Base-by-base conservation (phyloP, 306 rosid species). In the Ormosia semicastrata region DNA sequence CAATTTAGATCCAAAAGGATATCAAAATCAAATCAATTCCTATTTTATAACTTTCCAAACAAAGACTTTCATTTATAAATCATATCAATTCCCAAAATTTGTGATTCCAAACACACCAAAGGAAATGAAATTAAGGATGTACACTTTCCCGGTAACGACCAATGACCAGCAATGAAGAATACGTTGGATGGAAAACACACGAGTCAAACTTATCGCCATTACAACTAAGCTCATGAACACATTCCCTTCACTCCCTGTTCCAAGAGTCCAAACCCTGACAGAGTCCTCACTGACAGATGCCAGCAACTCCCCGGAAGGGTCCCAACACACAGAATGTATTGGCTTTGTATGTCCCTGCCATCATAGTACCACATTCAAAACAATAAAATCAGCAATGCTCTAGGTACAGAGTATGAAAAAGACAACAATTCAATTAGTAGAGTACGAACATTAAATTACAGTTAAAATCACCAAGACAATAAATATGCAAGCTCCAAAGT, bases 291-390 rank as follows among this genome's bases (percentile, higher is more conserved):
- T n/a, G n/a, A n/a, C n/a, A n/a, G n/a, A n/a, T n/a, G n/a, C n/a
- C n/a, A n/a, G n/a, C n/a, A n/a, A n/a, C n/a, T n/a, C n/a, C n/a
- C n/a, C n/a, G n/a, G n/a, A n/a, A n/a, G n/a, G n/a, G n/a, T n/a
- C n/a, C n/a, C 99, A 95, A 82, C 96, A 93, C 47, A 95, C 94
- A 6, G 97, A 95, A 73, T 85, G 89, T 82, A 95, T 79, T 2
- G 88, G 72, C 76, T 93, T 93, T 39, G 90, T 87, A 81, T 93
- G 99, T 66, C 99, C 99, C 99, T 95, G 37, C 62, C 86, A 76
- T 86, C 84, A 66, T 57, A 83, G 85, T 50, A 53, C 43, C 87
- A 73, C 49, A 82, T 68, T 85, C 72, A 73, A 54, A 87, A 44
- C 2, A 40, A 29, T 41, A 18, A 69, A 62, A 85, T 82, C 34